These are phyloP conservation scores for Tricholoma sp. DNA, from an alignment of 768 basidiomycete species.

Conservation along the genomic window DNA sequence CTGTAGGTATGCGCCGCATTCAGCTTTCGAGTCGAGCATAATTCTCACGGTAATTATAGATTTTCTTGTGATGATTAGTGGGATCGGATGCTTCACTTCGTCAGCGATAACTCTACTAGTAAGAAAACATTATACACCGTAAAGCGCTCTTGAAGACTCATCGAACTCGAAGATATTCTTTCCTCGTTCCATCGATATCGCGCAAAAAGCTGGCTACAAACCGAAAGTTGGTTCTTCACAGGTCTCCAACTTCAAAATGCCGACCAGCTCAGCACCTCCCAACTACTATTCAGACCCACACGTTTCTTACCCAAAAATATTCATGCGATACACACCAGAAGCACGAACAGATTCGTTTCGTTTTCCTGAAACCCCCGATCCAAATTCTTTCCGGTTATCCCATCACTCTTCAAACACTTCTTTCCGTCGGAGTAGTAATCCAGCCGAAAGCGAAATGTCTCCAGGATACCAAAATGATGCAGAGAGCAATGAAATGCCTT, in stretches of 20 bases:
- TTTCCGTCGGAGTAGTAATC: conserved; percentile 13
- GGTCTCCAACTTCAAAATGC: conserved; percentile 27
- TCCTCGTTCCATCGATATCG: conserved; percentile 55
- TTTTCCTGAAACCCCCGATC: conserved; percentile 13
- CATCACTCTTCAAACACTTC: background rate
- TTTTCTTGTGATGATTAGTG: conserved; percentile 65
- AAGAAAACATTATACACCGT: conserved; percentile 19
- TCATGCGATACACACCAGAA: conserved; percentile 6
- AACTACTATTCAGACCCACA: conserved; percentile 14
- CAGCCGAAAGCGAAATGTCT: conserved; percentile 27
- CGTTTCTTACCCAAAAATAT: conserved; percentile 1
- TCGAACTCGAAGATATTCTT: conserved; percentile 56
- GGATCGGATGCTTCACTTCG: conserved; percentile 72
- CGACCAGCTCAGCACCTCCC: conserved; percentile 22
- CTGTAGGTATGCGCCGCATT: conserved; percentile 41
- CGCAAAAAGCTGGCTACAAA: conserved; percentile 57
- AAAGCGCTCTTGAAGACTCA: conserved; percentile 3
- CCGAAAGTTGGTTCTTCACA: conserved; percentile 31
- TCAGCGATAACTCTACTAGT: conserved; percentile 79
- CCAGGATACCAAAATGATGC: conserved; percentile 37
- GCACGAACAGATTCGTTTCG: conserved; percentile 20
- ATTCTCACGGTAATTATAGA: conserved; percentile 36
- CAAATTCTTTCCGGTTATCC: conserved; percentile 4
- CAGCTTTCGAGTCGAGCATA: conserved; percentile 1
- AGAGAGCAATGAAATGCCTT: conserved; percentile 18